phyloP scores from a whole-genome alignment of 192 early-diverging fungal genomes.

The Chytriomyces confervae region DNA sequence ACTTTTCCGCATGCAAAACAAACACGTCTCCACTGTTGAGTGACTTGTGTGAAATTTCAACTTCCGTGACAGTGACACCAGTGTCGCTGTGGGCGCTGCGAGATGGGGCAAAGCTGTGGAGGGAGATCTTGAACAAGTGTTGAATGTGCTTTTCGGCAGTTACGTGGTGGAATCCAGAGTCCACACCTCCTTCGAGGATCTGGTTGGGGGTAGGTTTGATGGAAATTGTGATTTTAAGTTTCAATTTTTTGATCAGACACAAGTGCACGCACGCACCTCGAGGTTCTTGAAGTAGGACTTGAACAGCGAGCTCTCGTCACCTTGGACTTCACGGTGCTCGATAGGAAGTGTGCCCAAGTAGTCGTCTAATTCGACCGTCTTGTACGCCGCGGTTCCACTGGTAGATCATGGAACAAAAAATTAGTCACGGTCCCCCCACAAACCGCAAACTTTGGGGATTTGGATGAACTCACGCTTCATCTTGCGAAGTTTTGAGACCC shows the following conservation, averaged over 20 bases:
- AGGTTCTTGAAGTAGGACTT: slow-evolving; percentile 70
- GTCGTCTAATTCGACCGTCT: slow-evolving; percentile 72
- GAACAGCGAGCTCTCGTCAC: slow-evolving; percentile 69
- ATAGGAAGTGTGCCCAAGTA: slow-evolving; percentile 69
- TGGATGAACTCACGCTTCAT: slow-evolving; percentile 21
- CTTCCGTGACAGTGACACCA: slow-evolving; percentile 66
- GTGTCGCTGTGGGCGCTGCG: slow-evolving; percentile 31
- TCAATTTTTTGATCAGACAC: not conserved
- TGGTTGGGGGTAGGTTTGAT: not conserved
- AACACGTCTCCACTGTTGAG: slow-evolving; percentile 79
- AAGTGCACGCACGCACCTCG: slow-evolving; percentile 19
- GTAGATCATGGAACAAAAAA: not conserved
- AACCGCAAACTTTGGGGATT: not conserved
- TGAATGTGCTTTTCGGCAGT: slow-evolving; percentile 51
- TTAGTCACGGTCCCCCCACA: not conserved
- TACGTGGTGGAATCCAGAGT: slow-evolving; percentile 75
- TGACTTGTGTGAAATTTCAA: slow-evolving; percentile 52
- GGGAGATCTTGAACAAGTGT: slow-evolving; percentile 65
- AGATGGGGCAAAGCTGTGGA: slow-evolving; percentile 39
- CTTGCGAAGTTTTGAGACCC: slow-evolving; percentile 74
- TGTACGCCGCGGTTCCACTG: slow-evolving; percentile 81
- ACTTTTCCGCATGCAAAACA: slow-evolving; percentile 71
- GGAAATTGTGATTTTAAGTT: not conserved
- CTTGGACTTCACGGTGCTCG: slow-evolving; percentile 83
- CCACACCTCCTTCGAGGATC: slow-evolving; percentile 71